Conservation (phyloP, 495 filamentous ascomycete species). For the Daldinia concentrica region DNA sequence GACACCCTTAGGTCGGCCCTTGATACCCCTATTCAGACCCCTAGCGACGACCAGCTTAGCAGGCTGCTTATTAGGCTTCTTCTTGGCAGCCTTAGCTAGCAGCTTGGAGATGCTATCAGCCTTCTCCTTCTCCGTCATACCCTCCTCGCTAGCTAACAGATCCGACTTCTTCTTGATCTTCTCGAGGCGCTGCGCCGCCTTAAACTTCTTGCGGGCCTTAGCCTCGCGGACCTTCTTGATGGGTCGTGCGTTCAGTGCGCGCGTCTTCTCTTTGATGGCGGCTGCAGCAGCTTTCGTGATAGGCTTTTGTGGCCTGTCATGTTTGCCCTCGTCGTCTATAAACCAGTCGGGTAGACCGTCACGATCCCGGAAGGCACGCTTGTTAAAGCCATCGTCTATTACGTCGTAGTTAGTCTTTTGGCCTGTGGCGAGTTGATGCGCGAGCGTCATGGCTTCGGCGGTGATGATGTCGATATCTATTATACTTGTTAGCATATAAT, state of each 20-base stretch:
- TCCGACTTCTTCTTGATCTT: slow-evolving; percentile 96
- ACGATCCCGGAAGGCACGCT: slow-evolving; percentile 85
- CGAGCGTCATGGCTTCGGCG: slow-evolving; percentile 98
- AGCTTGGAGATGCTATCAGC: slow-evolving; percentile 82
- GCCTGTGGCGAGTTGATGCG: slow-evolving; percentile 88
- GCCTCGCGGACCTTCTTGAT: slow-evolving; percentile 99
- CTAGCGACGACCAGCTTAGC: slow-evolving; percentile 91
- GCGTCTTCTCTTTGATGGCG: slow-evolving; percentile 95
- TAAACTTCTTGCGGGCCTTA: slow-evolving; percentile 94
- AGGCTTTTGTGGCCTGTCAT: slow-evolving; percentile 84
- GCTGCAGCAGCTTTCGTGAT: slow-evolving; percentile 87
- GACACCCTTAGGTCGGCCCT: slow-evolving; percentile 70
- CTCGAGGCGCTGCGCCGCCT: slow-evolving; percentile 88
- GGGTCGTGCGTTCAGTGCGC: slow-evolving; percentile 92
- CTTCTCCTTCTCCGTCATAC: slow-evolving; percentile 94
- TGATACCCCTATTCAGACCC: slow-evolving; percentile 83
- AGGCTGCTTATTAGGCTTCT: slow-evolving; percentile 77
- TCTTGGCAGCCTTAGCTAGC: slow-evolving; percentile 82
- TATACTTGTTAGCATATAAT: slow-evolving; percentile 44
- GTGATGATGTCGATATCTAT: slow-evolving; percentile 97
- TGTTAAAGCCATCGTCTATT: slow-evolving; percentile 92
- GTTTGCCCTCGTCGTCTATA: slow-evolving; percentile 86
- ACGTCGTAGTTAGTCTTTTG: slow-evolving; percentile 79
- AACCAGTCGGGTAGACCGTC: slow-evolving; percentile 99
- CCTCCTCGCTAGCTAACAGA: slow-evolving; percentile 84